A percentile compares a stretch with the other conserved stretches of the same genome.
Evolutionary conservation across 768 basidiomycete species (phyloP).

Genomic region (Piloderma croceum): DNA sequence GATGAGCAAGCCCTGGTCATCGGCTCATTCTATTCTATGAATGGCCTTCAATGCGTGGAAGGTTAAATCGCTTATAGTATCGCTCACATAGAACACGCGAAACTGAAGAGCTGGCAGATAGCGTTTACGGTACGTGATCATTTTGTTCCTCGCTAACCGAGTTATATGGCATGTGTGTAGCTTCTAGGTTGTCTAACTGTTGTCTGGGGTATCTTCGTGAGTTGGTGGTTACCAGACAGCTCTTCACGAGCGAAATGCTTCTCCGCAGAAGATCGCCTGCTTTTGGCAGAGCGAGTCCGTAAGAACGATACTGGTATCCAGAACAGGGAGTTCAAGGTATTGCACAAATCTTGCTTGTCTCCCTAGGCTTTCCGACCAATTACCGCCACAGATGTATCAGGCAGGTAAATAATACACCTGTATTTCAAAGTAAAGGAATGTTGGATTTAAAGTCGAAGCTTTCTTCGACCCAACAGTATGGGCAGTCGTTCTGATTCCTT

Average conservation of each 20-base stretch:
- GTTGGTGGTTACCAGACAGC: slow-evolving; percentile 47
- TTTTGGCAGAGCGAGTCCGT: slow-evolving; percentile 45
- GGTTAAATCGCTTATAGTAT: slow-evolving; percentile 48
- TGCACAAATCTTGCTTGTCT: too few relatives aligned
- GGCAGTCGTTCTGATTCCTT: slow-evolving; percentile 41
- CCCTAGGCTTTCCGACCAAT: too few relatives aligned
- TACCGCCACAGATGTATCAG: slow-evolving; percentile 32
- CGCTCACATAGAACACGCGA: slow-evolving; percentile 35
- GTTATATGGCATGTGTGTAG: slow-evolving; percentile 19
- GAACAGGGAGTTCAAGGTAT: slow-evolving; percentile 45
- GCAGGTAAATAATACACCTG: slow-evolving; percentile 19
- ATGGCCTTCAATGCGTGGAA: slow-evolving; percentile 43
- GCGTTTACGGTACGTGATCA: slow-evolving; percentile 31
- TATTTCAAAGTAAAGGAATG: too few relatives aligned
- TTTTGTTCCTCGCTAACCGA: background rate
- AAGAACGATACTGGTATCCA: slow-evolving; percentile 50
- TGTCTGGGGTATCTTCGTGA: slow-evolving; percentile 42
- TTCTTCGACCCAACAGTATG: slow-evolving; percentile 42
- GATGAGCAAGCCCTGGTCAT: slow-evolving; percentile 45
- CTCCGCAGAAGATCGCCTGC: slow-evolving; percentile 39
- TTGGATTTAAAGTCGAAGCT: slow-evolving; percentile 38
- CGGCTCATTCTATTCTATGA: slow-evolving; percentile 38
- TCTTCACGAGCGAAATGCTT: slow-evolving; percentile 45
- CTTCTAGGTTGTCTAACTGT: slow-evolving; percentile 41
- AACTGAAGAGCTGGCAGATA: slow-evolving; percentile 47